Percentiles rank a stretch among this genome's conserved stretches.
Evolutionary conservation across 441 rosid species (phyloP).

Genomic region (Arabidopsis hybrid): DNA sequence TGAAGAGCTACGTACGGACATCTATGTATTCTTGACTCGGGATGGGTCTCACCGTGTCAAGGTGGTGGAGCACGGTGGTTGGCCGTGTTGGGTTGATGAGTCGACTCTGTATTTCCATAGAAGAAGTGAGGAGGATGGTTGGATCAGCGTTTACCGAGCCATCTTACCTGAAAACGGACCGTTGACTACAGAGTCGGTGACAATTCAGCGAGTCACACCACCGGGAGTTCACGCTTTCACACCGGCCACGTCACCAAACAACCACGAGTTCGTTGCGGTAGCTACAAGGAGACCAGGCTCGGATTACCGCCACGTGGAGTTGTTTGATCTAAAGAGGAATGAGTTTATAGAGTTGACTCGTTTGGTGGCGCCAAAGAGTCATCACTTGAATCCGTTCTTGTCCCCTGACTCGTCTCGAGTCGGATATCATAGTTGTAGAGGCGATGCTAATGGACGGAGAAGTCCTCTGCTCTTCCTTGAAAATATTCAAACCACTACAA

Average conservation of each 20-base stretch:
- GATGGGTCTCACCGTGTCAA: slow-evolving; percentile 77
- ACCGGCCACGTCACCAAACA: slow-evolving; percentile 87
- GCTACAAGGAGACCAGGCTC: slow-evolving; percentile 66
- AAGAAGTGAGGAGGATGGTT: slow-evolving; percentile 67
- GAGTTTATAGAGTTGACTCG: slow-evolving; percentile 76
- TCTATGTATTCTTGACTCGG: slow-evolving; percentile 71
- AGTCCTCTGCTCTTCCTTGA: slow-evolving; percentile 65
- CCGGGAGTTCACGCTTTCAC: slow-evolving; percentile 89
- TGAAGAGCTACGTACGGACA: slow-evolving; percentile 75
- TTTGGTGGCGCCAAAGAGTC: slow-evolving; percentile 64
- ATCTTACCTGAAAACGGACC: slow-evolving; percentile 47
- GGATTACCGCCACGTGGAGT: slow-evolving; percentile 78
- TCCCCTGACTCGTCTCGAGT: slow-evolving; percentile 74
- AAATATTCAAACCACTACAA: slow-evolving; percentile 59
- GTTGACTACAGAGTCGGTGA: slow-evolving; percentile 54
- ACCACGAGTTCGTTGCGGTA: slow-evolving; percentile 71
- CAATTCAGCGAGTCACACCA: slow-evolving; percentile 71
- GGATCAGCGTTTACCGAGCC: slow-evolving; percentile 82
- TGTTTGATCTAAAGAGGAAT: slow-evolving; percentile 60
- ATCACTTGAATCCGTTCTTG: slow-evolving; percentile 83
- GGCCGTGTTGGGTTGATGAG: slow-evolving; percentile 95
- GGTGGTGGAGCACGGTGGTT: slow-evolving; percentile 84
- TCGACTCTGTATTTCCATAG: slow-evolving; percentile 75
- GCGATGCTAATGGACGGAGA: slow-evolving; percentile 48
- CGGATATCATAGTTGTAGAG: slow-evolving; percentile 85